These are phyloP conservation scores for Rosa chinensis DNA, from an alignment of 306 rosid species.

Conservation along the genomic window DNA sequence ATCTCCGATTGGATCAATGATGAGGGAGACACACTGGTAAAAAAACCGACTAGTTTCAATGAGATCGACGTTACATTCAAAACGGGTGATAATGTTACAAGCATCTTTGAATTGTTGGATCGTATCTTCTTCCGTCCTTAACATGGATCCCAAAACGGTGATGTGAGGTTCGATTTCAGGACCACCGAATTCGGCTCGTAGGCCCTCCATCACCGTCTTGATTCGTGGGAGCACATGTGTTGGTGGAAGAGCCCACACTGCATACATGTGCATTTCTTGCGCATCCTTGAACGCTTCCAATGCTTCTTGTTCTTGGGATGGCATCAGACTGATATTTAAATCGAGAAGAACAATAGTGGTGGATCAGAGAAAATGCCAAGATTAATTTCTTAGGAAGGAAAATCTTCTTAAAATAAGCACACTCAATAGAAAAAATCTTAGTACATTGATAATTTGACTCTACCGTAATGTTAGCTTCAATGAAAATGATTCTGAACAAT, in stretches of 20 bases:
- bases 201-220: constrained; percentile 46
- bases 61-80: background rate
- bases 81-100: background rate
- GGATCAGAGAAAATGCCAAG: no score
- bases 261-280: constrained; percentile 30
- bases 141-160: constrained; percentile 66
- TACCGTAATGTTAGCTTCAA: background rate
- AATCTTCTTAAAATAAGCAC: no score
- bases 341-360: no score
- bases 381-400: no score
- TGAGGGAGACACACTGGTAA: background rate
- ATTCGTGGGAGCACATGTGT: constrained; percentile 11
- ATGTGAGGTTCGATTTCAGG: constrained; percentile 78
- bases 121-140: background rate
- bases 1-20: background rate
- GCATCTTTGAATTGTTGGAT: background rate
- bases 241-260: constrained; percentile 83
- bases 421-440: no score
- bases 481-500: background rate
- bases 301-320: background rate
- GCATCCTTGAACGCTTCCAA: background rate
- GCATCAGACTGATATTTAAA: background rate
- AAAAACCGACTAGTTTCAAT: background rate
- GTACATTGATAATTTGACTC: background rate
- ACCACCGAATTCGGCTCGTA: constrained; percentile 65